Evolutionary conservation across 2,329 filamentous ascomycete genomes (phyloP).

Genomic region (Ceratocystiopsis minuta): DNA sequence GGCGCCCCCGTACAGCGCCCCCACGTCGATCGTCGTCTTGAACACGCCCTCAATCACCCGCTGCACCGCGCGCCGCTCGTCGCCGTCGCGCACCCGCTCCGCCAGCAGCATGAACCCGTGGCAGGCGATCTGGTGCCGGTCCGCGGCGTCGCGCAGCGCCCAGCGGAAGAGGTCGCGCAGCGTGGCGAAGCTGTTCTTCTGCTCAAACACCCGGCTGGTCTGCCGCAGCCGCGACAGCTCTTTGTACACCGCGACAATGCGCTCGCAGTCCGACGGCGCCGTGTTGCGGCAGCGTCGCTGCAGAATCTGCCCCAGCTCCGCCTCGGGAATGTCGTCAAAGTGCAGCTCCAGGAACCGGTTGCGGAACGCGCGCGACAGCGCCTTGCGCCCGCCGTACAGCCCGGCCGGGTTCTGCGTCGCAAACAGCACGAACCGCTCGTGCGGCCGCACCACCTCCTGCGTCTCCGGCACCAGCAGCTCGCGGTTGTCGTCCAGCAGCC

Average conservation of each 20-base stretch:
- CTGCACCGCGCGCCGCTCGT: constrained; percentile 73
- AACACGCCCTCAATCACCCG: constrained; percentile 78
- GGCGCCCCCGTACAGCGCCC: constrained; percentile 48
- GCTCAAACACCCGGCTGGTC: constrained; percentile 80
- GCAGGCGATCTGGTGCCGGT: constrained; percentile 68
- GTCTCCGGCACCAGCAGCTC: constrained; percentile 94
- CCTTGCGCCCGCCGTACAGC: constrained; percentile 85
- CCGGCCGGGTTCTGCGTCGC: constrained; percentile 95
- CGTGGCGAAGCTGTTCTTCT: constrained; percentile 94
- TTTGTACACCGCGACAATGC: constrained; percentile 86
- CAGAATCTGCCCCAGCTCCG: constrained; percentile 80
- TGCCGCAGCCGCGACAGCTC: constrained; percentile 81
- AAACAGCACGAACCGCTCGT: constrained; percentile 93
- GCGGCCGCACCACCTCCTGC: constrained; percentile 79
- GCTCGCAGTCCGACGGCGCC: constrained; percentile 74
- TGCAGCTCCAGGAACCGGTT: constrained; percentile 95
- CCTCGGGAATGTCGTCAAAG: constrained; percentile 93
- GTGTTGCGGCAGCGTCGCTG: constrained; percentile 73
- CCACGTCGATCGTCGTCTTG: constrained; percentile 64
- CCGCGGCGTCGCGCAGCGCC: constrained; percentile 72
- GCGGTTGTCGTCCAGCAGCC: constrained; percentile 86
- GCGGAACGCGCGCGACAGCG: constrained; percentile 81
- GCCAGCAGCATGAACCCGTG: constrained; percentile 95
- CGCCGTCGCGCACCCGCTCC: constrained; percentile 80
- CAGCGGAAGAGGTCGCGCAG: constrained; percentile 90